Percentiles rank a stretch among this genome's conserved stretches.
phyloP scores from a whole-genome alignment of 1,139 yeast species.

The Suhomyces guaymorum region DNA sequence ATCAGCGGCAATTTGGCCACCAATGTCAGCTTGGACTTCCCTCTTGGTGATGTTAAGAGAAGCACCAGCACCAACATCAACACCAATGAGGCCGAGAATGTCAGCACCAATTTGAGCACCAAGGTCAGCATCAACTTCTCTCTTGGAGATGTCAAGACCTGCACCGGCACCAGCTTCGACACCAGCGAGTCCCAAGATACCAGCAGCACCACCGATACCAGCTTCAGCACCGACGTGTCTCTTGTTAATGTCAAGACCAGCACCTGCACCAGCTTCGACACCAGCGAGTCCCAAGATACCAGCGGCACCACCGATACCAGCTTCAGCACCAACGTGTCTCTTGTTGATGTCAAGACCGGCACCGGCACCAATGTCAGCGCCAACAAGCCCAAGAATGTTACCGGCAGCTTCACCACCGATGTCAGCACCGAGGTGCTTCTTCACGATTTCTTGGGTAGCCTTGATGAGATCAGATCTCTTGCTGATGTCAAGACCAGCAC shows the following conservation, averaged over 20 bases:
- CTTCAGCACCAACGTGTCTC: slow-evolving; percentile 15
- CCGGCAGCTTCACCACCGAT: slow-evolving; percentile 12
- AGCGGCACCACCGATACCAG: too few species aligned
- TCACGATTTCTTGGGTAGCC: slow-evolving; percentile 10
- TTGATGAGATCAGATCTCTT: slow-evolving; percentile 6
- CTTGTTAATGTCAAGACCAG: slow-evolving; percentile 4
- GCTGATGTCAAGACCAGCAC: slow-evolving; percentile 11
- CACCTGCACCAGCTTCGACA: slow-evolving; percentile 14
- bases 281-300: too few species aligned
- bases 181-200: slow-evolving; percentile 10
- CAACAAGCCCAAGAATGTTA: slow-evolving; percentile 8
- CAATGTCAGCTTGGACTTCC: slow-evolving; percentile 14
- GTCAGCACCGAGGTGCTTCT: slow-evolving; percentile 5
- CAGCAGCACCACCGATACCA: slow-evolving; percentile 15
- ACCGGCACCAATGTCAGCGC: slow-evolving; percentile 11
- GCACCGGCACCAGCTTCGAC: slow-evolving; percentile 16
- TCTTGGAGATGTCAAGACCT: slow-evolving; percentile 13
- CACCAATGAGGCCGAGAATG: slow-evolving; percentile 5
- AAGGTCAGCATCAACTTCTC: slow-evolving; percentile 7
- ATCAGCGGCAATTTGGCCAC: slow-evolving; percentile 9
- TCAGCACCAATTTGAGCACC: slow-evolving; percentile 6
- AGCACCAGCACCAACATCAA: slow-evolving; percentile 9
- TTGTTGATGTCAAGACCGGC: slow-evolving; percentile 12
- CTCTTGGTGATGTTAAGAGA: slow-evolving; percentile 10
- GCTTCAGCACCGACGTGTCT: slow-evolving; percentile 12